These are phyloP conservation scores for Monosporascus ibericus DNA, from an alignment of 2,329 filamentous ascomycete genomes.

Conservation along the genomic window DNA sequence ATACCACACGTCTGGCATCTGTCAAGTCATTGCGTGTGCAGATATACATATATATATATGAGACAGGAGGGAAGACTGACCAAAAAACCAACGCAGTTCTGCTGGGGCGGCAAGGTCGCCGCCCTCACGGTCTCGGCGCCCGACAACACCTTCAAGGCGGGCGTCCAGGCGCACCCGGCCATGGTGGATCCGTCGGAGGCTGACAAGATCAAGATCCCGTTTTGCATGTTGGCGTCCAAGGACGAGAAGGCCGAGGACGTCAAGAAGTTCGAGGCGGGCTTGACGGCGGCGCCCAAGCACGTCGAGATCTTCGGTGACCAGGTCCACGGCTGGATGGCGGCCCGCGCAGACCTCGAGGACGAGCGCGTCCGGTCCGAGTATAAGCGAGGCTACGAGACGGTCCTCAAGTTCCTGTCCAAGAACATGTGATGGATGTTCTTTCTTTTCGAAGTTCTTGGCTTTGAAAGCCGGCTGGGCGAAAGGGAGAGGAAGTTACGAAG, in stretches of 20 bases:
- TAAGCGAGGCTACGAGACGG: constrained; percentile 52
- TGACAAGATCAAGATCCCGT: constrained; percentile 51
- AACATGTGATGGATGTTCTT: constrained; percentile 26
- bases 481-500: background rate
- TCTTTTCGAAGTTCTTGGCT: no score
- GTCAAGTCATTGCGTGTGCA: no score
- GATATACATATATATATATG: no score
- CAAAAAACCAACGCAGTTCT: constrained; percentile 36
- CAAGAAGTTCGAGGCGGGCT: constrained; percentile 47
- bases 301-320: constrained; percentile 62
- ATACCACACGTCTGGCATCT: no score
- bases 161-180: constrained; percentile 50
- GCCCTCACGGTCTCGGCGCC: constrained; percentile 43
- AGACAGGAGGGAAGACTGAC: no score
- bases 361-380: constrained; percentile 56
- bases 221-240: constrained; percentile 58
- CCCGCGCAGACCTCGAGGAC: constrained; percentile 53
- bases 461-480: no score
- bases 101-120: constrained; percentile 67
- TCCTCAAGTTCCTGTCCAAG: constrained; percentile 52
- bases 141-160: constrained; percentile 50
- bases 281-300: constrained; percentile 46
- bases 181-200: constrained; percentile 61
- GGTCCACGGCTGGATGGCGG: constrained; percentile 71
- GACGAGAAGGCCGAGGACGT: constrained; percentile 55